Evolutionary conservation across 108 stramenopile genomes (phyloP).

Genomic region (Skeletonema potamos): DNA sequence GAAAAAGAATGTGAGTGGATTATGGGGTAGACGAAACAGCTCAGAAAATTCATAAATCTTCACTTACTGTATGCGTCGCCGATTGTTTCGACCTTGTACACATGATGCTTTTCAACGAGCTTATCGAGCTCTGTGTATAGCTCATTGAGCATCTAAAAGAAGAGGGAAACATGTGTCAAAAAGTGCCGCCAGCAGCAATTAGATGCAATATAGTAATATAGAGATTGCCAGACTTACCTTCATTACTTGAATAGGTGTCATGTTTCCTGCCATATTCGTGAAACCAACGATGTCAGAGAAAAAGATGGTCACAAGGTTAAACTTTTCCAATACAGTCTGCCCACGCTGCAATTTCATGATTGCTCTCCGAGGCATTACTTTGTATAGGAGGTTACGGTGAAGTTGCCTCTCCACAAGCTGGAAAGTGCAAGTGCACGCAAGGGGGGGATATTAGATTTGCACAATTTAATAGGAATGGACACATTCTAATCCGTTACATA

Average conservation of each 20-base stretch:
- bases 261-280: conserved; percentile 48
- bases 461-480: background rate
- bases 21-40: too few species aligned
- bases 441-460: background rate
- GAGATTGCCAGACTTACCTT: background rate
- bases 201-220: background rate
- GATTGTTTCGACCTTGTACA: conserved; percentile 59
- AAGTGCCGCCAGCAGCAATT: background rate
- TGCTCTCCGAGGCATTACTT: conserved; percentile 40
- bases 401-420: conserved; percentile 40
- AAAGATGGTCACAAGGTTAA: conserved; percentile 70
- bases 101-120: conserved; percentile 50
- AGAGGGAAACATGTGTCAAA: background rate
- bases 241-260: conserved; percentile 63
- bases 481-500: too few species aligned
- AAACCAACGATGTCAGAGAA: conserved; percentile 84
- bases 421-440: background rate
- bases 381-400: conserved; percentile 42
- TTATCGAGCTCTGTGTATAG: conserved; percentile 64
- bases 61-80: background rate
- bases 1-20: too few species aligned
- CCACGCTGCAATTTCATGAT: conserved; percentile 38
- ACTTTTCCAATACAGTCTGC: conserved; percentile 50
- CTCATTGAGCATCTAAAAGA: conserved; percentile 56
- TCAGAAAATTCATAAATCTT: too few species aligned